Evolutionary conservation across 768 basidiomycete genomes (phyloP).

Genomic region (Pleurotus sapidus): DNA sequence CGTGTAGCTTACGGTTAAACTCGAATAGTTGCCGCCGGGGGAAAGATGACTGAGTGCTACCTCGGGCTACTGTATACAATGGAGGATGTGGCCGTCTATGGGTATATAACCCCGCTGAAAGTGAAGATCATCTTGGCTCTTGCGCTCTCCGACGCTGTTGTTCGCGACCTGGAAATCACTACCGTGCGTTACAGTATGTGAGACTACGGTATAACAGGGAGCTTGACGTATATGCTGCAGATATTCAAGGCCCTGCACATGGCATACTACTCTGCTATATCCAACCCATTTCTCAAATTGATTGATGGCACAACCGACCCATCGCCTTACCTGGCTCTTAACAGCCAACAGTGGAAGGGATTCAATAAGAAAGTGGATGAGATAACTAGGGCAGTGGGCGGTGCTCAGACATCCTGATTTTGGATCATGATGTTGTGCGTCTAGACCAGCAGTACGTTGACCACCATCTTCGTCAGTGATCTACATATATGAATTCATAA

Average conservation of each 20-base stretch:
- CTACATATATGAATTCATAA: constrained; percentile 30
- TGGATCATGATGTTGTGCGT: no score
- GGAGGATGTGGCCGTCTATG: constrained; percentile 92
- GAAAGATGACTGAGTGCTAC: constrained; percentile 75
- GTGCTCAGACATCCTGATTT: constrained; percentile 19
- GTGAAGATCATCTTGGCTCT: constrained; percentile 84
- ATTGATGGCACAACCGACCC: constrained; percentile 53
- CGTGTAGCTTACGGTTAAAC: background rate
- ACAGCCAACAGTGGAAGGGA: constrained; percentile 63
- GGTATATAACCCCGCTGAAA: constrained; percentile 85
- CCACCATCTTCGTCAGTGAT: background rate
- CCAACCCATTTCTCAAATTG: constrained; percentile 85
- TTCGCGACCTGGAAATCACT: constrained; percentile 76
- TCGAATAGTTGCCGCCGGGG: constrained; percentile 39
- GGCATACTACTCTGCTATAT: constrained; percentile 79
- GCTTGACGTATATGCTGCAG: constrained; percentile 31
- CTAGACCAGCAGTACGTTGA: no score
- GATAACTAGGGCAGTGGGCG: constrained; percentile 60
- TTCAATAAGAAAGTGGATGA: constrained; percentile 76
- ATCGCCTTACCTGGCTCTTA: constrained; percentile 53
- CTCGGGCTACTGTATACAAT: constrained; percentile 85
- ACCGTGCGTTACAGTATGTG: constrained; percentile 44
- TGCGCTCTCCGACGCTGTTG: constrained; percentile 76
- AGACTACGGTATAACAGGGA: background rate
- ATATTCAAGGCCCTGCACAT: constrained; percentile 88